Base-by-base conservation (phyloP, 1,284 basidiomycete genomes). In the Flammula alnicola region DNA sequence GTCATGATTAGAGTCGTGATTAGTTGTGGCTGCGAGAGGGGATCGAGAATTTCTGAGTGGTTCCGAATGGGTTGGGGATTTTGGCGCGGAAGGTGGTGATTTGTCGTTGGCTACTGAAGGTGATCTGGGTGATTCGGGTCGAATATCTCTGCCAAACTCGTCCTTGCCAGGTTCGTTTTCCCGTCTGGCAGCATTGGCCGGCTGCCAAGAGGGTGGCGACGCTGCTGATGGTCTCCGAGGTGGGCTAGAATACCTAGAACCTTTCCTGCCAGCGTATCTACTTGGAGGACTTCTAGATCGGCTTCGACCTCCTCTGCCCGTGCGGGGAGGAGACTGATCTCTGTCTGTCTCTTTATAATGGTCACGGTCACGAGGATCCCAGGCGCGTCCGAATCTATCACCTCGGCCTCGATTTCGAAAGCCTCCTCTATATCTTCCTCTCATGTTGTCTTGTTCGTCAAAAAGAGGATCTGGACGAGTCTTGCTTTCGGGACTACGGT, bases 121-220 rank as follows among this genome's bases (percentile, higher is more conserved):
- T 25, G 70, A 62, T 51, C 56, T 44, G 40, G 76, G 74, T 29
- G 81, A 80, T 47, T 69, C 65, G 27, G 76, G 70, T 61, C 88
- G 77, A 61, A 89, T 77, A 65, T 91, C 88, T 61, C 89, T 80
- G 58, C 89, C 88, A 67, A 91, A 91, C 66, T 91, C 88, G 75
- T 91, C 88, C 67, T 82, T 88, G 52, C 72, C 80, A 25, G 68
- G 52, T 53, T 69, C 66, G 57, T 57, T 63, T 38, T 59, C 58
- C 52, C 61, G 52, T 50, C 56, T 51, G 39, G 63, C 55, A 47
- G 59, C 54, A 52, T 58, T 49, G 38, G 51, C 47, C 31, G 49
- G 61, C 38, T 55, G 58, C 42, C 54, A 54, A 47, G 61, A 56
- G 52, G 57, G 59, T 45, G 63, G 55, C 6, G 65, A 61, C 32